Evolutionary conservation across 441 rosid genomes (phyloP).

Genomic region (Erodium trifolium): DNA sequence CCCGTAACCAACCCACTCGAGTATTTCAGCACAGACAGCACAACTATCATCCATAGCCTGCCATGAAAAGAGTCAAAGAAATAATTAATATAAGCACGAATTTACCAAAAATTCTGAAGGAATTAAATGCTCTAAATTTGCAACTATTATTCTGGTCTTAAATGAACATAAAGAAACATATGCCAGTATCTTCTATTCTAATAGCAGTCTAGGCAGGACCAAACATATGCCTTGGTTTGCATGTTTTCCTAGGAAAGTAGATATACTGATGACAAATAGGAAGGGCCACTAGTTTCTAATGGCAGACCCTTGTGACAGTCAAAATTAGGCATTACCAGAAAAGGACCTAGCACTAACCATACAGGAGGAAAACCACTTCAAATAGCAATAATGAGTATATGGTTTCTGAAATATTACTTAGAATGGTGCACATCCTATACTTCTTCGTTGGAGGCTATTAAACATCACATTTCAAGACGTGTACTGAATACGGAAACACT

Average conservation of each 20-base stretch:
- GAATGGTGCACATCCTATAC: background rate
- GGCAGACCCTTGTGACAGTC: background rate
- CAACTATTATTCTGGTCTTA: background rate
- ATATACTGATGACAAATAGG: background rate
- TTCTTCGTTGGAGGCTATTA: background rate
- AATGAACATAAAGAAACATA: background rate
- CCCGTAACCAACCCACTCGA: constrained; percentile 47
- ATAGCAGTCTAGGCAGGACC: background rate
- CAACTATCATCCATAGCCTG: constrained; percentile 37
- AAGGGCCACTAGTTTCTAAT: background rate
- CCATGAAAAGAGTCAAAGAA: background rate
- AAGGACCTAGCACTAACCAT: background rate
- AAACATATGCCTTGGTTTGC: background rate
- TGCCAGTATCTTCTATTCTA: background rate
- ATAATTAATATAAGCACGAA: background rate
- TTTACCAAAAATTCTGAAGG: background rate
- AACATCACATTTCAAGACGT: background rate
- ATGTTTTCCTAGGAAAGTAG: background rate
- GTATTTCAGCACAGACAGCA: constrained; percentile 42
- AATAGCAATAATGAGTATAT: background rate
- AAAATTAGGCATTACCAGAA: background rate
- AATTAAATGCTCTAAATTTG: background rate
- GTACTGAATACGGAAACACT: background rate
- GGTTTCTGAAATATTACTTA: background rate
- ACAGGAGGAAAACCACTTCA: background rate